A percentile compares a stretch with the other conserved stretches of the same genome.
Evolutionary conservation across 306 rosid species (phyloP).

Genomic region (Cucumis hystrix): DNA sequence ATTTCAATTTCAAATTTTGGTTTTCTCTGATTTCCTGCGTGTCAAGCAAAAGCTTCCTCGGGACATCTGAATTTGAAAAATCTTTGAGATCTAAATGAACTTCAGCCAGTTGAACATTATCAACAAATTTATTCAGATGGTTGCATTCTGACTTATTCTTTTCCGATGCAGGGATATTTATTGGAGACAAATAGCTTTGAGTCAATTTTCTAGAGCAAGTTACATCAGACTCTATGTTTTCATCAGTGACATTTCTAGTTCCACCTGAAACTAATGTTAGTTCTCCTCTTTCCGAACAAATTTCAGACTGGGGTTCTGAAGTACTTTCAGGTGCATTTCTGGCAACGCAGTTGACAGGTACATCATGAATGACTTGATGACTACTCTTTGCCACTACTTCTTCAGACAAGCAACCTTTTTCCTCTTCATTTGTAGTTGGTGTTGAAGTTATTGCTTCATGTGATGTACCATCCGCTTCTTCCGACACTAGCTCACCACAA

Average conservation of each 20-base stretch:
- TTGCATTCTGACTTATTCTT: slow-evolving; percentile 21
- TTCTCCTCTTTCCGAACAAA: slow-evolving; percentile 20
- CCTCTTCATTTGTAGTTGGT: slow-evolving; percentile 15
- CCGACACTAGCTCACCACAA: slow-evolving; percentile 22
- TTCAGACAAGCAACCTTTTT: slow-evolving; percentile 17
- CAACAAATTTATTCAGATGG: slow-evolving; percentile 11
- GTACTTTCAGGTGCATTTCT: slow-evolving; percentile 21
- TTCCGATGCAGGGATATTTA: slow-evolving; percentile 18
- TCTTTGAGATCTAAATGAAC: slow-evolving; percentile 23
- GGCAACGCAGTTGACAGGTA: slow-evolving; percentile 13
- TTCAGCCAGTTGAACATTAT: slow-evolving; percentile 20
- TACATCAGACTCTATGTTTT: slow-evolving; percentile 14
- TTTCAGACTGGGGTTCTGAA: slow-evolving; percentile 15
- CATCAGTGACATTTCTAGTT: slow-evolving; percentile 15
- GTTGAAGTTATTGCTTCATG: slow-evolving; percentile 16
- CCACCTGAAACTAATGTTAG: slow-evolving; percentile 12
- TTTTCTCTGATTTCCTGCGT: slow-evolving; percentile 17
- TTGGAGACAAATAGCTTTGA: slow-evolving; percentile 23
- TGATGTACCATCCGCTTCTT: slow-evolving; percentile 20
- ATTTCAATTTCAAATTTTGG: slow-evolving; percentile 19
- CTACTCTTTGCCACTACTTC: slow-evolving; percentile 16
- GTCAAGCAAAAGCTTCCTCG: slow-evolving; percentile 19
- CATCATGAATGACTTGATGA: slow-evolving; percentile 13
- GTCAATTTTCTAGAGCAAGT: slow-evolving; percentile 18
- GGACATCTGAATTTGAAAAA: slow-evolving; percentile 12